Conservation (phyloP, 345 rosid genomes). For the Cardamine chenopodiifolia region DNA sequence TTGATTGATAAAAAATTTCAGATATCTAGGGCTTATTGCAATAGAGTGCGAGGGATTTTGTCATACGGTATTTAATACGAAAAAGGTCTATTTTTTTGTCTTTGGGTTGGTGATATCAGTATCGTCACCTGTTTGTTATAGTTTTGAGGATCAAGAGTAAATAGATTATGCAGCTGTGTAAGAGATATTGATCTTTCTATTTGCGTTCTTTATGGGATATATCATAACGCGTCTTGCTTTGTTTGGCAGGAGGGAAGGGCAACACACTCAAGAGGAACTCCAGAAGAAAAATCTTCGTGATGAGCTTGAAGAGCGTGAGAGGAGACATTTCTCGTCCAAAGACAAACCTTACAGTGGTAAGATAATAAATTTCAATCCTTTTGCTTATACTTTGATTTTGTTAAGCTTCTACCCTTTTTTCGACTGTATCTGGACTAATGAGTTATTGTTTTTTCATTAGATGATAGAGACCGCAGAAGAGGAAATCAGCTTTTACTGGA, state of each 20-base stretch:
- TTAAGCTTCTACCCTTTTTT: neutral
- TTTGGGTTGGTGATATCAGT: neutral
- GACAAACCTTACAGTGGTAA: slow-evolving; percentile 70
- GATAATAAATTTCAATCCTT: neutral
- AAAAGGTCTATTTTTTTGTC: neutral
- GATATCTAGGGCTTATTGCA: slow-evolving; percentile 39
- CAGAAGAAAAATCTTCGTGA: slow-evolving; percentile 80
- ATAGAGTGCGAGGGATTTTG: neutral
- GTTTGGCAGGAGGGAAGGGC: slow-evolving; percentile 79
- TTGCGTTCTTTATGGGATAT: slow-evolving; percentile 1
- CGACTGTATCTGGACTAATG: slow-evolving; percentile 9
- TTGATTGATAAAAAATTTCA: slow-evolving; percentile 4
- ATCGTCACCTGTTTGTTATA: neutral
- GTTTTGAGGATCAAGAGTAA: neutral
- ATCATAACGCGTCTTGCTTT: slow-evolving; percentile 1
- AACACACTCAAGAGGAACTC: slow-evolving; percentile 86
- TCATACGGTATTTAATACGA: neutral
- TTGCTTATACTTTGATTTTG: neutral
- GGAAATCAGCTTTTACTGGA: slow-evolving; percentile 78
- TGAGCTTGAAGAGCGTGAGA: slow-evolving; percentile 90
- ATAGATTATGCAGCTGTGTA: neutral
- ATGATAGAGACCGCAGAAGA: slow-evolving; percentile 87
- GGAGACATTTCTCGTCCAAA: slow-evolving; percentile 87
- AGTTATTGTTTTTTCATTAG: slow-evolving; percentile 41
- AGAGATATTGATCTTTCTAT: slow-evolving; percentile 8